Evolutionary conservation across 352 stramenopile species (phyloP), one percentile per base, ranked within the genome.

Genomic region (Pythium pyrilobum): DNA sequence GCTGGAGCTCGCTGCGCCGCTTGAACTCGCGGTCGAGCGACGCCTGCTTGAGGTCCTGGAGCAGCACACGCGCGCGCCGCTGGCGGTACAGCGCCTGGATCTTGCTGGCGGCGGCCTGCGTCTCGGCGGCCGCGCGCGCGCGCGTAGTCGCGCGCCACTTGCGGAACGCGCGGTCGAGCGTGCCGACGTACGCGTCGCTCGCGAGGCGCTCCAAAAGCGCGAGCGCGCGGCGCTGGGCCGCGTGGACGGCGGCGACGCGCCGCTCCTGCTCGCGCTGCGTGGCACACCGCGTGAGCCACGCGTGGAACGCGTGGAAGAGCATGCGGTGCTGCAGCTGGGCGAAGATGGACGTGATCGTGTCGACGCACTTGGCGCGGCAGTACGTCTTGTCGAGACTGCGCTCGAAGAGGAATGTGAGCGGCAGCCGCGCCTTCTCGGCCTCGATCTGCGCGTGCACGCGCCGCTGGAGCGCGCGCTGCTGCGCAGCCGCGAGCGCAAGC

Each of bases 351-450:
- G 77, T 74, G 50, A 89, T 86, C 1, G 72, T 72, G 11, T 43
- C 52, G 5, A 89, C 44, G 23, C 76, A 69, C 38, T 86, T 70
- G 40, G 83, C 56, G 21, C 65, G 67, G 41, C 76, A 86, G 55
- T 89, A 87, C 3, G 61, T 67, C 8, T 67, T 66, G 10, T 82
- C 67, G 18, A 92, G 53, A 20, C 85, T 82, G 45, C 72, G 76
- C 40, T 89, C 78, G 28, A 92, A 92, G 45, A 92, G 71, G 45
- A 89, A 89, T 13, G 71, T 69, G 13, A 92, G 59, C 16, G 81
- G 81, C 11, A 92, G 44, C 15, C 66, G 72, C 18, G 78, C 65
- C 18, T 87, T 81, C 32, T 87, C 71, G 0, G 48, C 56, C 8
- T 80, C 66, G 21, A 92, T 88, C 12, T 69, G 64, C 5, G 48